Conservation (phyloP, 352 stramenopile species). For the Phytophthora foliorum region DNA sequence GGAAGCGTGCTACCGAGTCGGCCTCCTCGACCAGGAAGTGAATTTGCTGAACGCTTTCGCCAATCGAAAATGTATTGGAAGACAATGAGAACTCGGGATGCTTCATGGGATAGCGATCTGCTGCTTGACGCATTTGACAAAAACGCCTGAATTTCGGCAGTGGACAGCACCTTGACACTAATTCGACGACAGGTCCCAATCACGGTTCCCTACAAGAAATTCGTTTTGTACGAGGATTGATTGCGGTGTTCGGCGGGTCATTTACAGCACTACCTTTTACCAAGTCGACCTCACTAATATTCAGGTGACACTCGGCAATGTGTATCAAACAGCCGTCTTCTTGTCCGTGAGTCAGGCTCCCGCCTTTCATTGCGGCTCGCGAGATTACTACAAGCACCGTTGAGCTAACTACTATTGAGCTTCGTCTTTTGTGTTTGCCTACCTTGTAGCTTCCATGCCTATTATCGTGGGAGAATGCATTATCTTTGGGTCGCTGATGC, state of each 20-base stretch:
- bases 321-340: conserved; percentile 84
- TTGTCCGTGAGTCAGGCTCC: conserved; percentile 66
- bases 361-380: too few species aligned
- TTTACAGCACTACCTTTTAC: conserved; percentile 46
- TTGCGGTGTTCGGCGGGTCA: conserved; percentile 45
- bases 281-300: conserved; percentile 34
- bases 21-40: conserved; percentile 4
- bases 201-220: conserved; percentile 48
- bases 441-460: too few species aligned
- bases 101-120: conserved; percentile 8
- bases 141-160: conserved; percentile 36
- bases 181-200: conserved; percentile 60
- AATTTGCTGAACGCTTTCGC: conserved; percentile 44
- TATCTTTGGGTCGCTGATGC: too few species aligned
- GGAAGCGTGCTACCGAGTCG: conserved; percentile 5
- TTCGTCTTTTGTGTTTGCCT: too few species aligned
- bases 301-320: conserved; percentile 58
- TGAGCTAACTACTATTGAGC: too few species aligned
- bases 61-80: conserved; percentile 15
- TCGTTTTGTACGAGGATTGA: conserved; percentile 44
- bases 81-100: background rate
- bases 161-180: conserved; percentile 31
- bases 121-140: conserved; percentile 16
- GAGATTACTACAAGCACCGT: too few species aligned
- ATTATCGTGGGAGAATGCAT: too few species aligned